Conservation (phyloP, 2,329 filamentous ascomycete genomes). For the Exophiala sideris region DNA sequence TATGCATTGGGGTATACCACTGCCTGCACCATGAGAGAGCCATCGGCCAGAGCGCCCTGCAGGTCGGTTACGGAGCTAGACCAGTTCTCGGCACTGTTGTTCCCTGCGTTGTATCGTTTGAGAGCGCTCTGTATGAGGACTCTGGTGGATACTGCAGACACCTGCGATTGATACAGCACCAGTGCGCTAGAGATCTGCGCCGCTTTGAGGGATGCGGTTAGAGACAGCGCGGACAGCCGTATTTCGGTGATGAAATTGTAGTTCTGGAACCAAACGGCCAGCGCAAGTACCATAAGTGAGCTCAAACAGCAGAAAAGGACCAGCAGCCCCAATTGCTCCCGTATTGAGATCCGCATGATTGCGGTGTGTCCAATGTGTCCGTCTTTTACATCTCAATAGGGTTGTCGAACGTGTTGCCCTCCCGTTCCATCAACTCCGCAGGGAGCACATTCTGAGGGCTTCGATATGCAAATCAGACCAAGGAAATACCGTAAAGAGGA, state of each 20-base stretch:
- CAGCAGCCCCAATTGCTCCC: conserved; percentile 78
- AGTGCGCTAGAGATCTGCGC: conserved; percentile 76
- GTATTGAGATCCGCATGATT: conserved; percentile 77
- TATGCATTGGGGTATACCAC: conserved; percentile 68
- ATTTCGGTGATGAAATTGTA: conserved; percentile 59
- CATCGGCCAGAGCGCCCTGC: conserved; percentile 62
- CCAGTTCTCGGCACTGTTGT: conserved; percentile 61
- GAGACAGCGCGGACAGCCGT: conserved; percentile 60
- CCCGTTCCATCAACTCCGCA: conserved; percentile 5
- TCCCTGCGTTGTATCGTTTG: conserved; percentile 50
- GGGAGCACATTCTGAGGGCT: conserved; percentile 4
- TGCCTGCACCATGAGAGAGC: conserved; percentile 64
- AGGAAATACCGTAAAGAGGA: neutral
- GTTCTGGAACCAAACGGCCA: conserved; percentile 67
- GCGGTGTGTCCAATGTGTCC: conserved; percentile 3
- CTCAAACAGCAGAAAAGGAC: conserved; percentile 72
- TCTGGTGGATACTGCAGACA: conserved; percentile 66
- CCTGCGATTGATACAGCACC: conserved; percentile 72
- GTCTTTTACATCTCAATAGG: conserved; percentile 18
- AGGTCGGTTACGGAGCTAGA: conserved; percentile 60
- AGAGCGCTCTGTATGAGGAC: conserved; percentile 53
- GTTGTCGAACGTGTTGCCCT: conserved; percentile 2
- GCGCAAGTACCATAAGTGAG: conserved; percentile 71
- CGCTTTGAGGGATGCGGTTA: conserved; percentile 84
- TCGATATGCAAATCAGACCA: neutral